Base-by-base conservation (phyloP, 352 stramenopile genomes). In the Phytopythium ostracodes region DNA sequence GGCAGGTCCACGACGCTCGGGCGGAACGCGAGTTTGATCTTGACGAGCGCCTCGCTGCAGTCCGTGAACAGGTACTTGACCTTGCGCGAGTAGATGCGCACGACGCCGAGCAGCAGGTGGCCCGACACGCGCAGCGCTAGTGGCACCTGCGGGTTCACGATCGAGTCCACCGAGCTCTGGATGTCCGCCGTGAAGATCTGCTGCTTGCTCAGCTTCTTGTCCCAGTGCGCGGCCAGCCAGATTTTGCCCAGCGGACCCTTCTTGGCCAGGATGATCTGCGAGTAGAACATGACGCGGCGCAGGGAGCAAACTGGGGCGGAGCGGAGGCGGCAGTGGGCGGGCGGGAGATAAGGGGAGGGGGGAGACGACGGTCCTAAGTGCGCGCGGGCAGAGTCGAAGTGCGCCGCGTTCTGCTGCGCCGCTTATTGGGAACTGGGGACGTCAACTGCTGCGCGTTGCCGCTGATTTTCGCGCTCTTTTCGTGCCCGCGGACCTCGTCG, bases 161-260 rank as follows among this genome's bases (percentile, higher is more conserved):
- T 99, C 62, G 88, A 96, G 25, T 99, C 91, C 20, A 99, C 97
- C 27, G 95, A 98, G 68, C 79, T 87, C 64, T 92, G 79, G 75
- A 99, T 99, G 77, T 99, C 96, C 15, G 96, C 98, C 33, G 89
- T 87, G 78, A 99, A 99, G 59, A 99, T 98, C 75, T 99, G 94
- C 44, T 96, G 88, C 71, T 99, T 98, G 66, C 89, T 98, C 31
- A 99, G 82, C 81, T 99, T 99, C 84, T 99, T 99, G 83, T 99
- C 98, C 92, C 94, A 99, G 76, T 99, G 97, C 31, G 98, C 98
- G 18, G 98, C 98, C 31, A 99, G 86, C 95, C 98, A 99, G 58
- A 99, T 98, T 78, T 99, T 99, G 54, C 97, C 97, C 43, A 99
- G 77, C 27, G 97, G 97, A 1, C 97, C 98, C 72, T 99, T 99